These are phyloP conservation scores for Cyclotella kingstonii DNA, from an alignment of 108 stramenopile genomes.

Conservation along the genomic window DNA sequence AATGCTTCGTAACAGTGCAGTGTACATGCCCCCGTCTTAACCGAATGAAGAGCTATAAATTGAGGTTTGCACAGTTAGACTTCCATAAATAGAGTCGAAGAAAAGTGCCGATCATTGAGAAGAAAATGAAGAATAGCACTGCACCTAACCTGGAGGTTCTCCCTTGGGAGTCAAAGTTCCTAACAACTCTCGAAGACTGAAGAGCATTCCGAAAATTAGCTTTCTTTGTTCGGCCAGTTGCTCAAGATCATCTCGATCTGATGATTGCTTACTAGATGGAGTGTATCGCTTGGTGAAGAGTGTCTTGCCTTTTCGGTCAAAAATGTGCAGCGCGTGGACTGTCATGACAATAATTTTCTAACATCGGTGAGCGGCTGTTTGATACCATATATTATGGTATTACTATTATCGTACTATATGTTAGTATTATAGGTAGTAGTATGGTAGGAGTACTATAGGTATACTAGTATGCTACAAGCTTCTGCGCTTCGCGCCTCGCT, in stretches of 20 bases:
- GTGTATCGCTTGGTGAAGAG: slow-evolving; percentile 83
- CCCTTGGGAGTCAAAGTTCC: slow-evolving; percentile 70
- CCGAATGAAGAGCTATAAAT: slow-evolving; percentile 56
- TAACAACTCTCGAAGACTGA: slow-evolving; percentile 76
- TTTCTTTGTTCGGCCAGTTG: slow-evolving; percentile 81
- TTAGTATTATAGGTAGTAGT: too few relatives aligned
- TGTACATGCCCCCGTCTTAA: slow-evolving; percentile 76
- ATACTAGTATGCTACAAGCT: too few relatives aligned
- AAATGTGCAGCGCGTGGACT: slow-evolving; percentile 85
- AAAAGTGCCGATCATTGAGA: not conserved
- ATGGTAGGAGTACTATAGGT: too few relatives aligned
- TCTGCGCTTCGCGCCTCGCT: too few relatives aligned
- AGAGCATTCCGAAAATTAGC: slow-evolving; percentile 89
- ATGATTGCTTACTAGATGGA: slow-evolving; percentile 17
- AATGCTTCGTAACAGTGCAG: slow-evolving; percentile 83
- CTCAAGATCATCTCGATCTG: slow-evolving; percentile 56
- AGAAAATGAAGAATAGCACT: not conserved
- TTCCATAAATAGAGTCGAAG: not conserved
- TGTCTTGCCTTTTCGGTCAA: slow-evolving; percentile 87
- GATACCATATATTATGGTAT: too few relatives aligned
- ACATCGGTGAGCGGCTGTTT: too few relatives aligned
- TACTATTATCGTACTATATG: too few relatives aligned
- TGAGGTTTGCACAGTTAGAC: not conserved
- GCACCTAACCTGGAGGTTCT: slow-evolving; percentile 25
- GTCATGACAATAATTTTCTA: too few relatives aligned